phyloP scores from a whole-genome alignment of 352 stramenopile species.

The Paralagenidium karlingii region DNA sequence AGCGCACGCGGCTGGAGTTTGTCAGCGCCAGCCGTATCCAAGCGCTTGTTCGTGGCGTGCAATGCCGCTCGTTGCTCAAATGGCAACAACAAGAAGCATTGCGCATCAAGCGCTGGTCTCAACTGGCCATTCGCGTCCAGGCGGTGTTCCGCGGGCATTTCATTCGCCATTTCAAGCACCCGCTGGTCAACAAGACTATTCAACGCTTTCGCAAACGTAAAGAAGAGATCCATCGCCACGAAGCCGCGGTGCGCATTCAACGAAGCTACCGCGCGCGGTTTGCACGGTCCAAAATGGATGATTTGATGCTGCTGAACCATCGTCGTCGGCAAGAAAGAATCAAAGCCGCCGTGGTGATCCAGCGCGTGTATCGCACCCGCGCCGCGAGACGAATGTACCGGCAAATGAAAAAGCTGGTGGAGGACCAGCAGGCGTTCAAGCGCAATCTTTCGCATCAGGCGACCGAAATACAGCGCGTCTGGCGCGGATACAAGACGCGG shows the following conservation, averaged over 20 bases:
- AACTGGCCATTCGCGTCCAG: conserved; percentile 36
- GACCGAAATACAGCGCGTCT: conserved; percentile 51
- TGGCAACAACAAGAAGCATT: conserved; percentile 13
- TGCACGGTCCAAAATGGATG: conserved; percentile 51
- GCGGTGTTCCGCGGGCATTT: conserved; percentile 48
- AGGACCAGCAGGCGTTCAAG: conserved; percentile 19
- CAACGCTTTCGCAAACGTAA: conserved; percentile 40
- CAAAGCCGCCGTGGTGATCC: conserved; percentile 32
- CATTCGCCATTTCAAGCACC: conserved; percentile 27
- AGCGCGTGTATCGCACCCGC: conserved; percentile 47
- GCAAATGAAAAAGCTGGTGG: conserved; percentile 27
- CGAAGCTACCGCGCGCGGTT: conserved; percentile 42
- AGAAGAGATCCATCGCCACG: conserved; percentile 19
- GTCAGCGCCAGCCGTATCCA: conserved; percentile 39
- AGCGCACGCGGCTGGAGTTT: conserved; percentile 15
- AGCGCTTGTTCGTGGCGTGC: conserved; percentile 28
- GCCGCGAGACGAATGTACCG: conserved; percentile 36
- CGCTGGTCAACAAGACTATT: conserved; percentile 47
- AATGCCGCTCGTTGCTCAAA: conserved; percentile 22
- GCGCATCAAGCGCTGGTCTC: conserved; percentile 20
- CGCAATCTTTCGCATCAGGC: conserved; percentile 21
- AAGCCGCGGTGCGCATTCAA: conserved; percentile 32
- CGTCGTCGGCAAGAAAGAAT: conserved; percentile 30
- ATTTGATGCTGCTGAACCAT: conserved; percentile 57
- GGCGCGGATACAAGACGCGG: conserved; percentile 33